Evolutionary conservation across 2,329 filamentous ascomycete species (phyloP), one percentile per base, ranked within the genome.

Genomic region (Fusarium sp.): DNA sequence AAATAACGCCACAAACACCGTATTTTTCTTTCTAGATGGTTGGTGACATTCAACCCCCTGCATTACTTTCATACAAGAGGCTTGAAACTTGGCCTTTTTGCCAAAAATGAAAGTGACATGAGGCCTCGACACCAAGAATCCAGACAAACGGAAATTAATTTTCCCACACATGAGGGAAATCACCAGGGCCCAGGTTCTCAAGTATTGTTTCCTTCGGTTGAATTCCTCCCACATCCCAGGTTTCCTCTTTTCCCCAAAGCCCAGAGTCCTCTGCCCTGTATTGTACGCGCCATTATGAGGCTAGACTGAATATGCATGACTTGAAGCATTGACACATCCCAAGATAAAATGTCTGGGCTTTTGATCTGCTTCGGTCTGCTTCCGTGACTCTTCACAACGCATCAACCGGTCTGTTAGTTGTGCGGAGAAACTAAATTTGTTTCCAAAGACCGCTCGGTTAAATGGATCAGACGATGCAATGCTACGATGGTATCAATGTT

Each of bases 301-400:
- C 22, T 44, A 57, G 43, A 30, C 49, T 50, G 25, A 20, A 32
- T 50, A 50, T 54, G 30, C 52, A 68, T 69, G 64, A 71, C 68
- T 53, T 40, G 49, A 60, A 46, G 42, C 18, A 47, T 34, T 69
- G 68, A 71, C 68, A 69, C 68, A 71, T 68, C 45, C 22, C 42
- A 67, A 62, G 63, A 67, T 53, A 53, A 24, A 34, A 45, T 57
- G 43, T 14, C 34, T 34, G 11, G 20, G 27, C 32, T 42, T 27
- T 52, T 52, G 24, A 53, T 60, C 61, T 49, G 20, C 42, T 50
- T 66, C 54, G 63, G 54, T 9, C 54, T 53, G 54, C 43, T 62
- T 67, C 63, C 44, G 44, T 62, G 16, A 34, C 38, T 29, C 12
- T 32, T 45, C 20, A 29, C 32, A 53, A 16, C n/a, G 9, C 50